A percentile compares a stretch with the other conserved stretches of the same genome.
Conservation (phyloP, 2,329 filamentous ascomycete species). For the Talaromyces amestolkiae region DNA sequence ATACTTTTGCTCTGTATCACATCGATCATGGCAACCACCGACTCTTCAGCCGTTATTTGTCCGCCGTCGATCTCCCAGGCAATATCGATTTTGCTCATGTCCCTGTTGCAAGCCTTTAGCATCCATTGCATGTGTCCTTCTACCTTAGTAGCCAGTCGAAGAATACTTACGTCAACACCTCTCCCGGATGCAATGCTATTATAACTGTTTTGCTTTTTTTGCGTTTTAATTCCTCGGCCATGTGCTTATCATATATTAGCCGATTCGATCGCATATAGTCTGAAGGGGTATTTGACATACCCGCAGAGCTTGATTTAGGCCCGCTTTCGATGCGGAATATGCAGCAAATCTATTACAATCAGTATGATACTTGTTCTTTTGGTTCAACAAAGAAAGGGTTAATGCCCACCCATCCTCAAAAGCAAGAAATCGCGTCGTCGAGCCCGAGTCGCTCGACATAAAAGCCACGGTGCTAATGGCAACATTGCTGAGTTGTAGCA, state of each 20-base stretch:
- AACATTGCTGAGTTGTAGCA: conserved; percentile 48
- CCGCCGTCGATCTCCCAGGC: conserved; percentile 52
- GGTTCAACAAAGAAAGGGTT: no score
- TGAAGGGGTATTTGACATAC: neutral
- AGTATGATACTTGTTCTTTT: neutral
- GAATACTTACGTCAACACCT: conserved; percentile 51
- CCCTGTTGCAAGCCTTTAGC: conserved; percentile 30
- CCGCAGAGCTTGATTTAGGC: conserved; percentile 55
- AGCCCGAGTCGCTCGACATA: conserved; percentile 59
- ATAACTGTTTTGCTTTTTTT: conserved; percentile 51
- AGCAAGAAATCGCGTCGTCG: conserved; percentile 50
- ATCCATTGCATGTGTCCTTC: neutral
- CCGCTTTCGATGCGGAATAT: conserved; percentile 57
- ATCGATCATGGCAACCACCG: conserved; percentile 50
- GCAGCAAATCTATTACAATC: conserved; percentile 50
- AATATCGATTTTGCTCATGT: conserved; percentile 54
- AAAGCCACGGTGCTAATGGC: conserved; percentile 53
- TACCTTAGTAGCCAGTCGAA: no score
- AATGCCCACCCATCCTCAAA: conserved; percentile 49
- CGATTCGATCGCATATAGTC: no score
- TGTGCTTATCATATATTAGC: conserved; percentile 36
- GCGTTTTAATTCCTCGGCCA: conserved; percentile 55
- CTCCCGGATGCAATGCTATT: conserved; percentile 57
- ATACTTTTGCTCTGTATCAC: conserved; percentile 52
- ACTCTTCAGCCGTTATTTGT: conserved; percentile 51